Conservation (phyloP, 2,329 filamentous ascomycete species). For the Aureobasidium leucospermi region DNA sequence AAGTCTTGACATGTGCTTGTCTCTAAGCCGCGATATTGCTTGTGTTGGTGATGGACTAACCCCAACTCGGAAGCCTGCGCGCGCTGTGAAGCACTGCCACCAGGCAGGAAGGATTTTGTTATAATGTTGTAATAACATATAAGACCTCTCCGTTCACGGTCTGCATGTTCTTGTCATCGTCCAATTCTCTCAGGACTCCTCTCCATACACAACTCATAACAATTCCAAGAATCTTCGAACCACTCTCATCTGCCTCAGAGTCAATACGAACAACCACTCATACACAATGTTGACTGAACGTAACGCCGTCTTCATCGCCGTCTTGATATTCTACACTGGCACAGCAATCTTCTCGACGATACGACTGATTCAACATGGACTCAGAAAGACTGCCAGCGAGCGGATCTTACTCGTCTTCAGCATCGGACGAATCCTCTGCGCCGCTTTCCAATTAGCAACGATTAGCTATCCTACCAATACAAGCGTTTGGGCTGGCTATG, state of each 20-base stretch:
- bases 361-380: slow-evolving; percentile 20
- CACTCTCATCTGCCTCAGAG: neutral
- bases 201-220: too few species aligned
- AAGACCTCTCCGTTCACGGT: neutral
- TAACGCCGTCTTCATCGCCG: slow-evolving; percentile 21
- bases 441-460: slow-evolving; percentile 21
- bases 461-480: slow-evolving; percentile 17
- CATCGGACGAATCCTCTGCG: slow-evolving; percentile 23
- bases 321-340: slow-evolving; percentile 22
- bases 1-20: neutral
- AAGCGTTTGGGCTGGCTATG: slow-evolving; percentile 17
- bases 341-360: neutral
- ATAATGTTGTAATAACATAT: neutral
- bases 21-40: neutral
- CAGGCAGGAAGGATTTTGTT: neutral
- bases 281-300: slow-evolving; percentile 6
- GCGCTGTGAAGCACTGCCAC: neutral
- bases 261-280: neutral
- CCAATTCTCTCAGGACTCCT: neutral
- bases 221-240: too few species aligned
- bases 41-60: neutral
- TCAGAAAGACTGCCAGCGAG: slow-evolving; percentile 20
- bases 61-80: neutral
- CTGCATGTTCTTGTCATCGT: neutral
- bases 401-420: slow-evolving; percentile 22